These are phyloP conservation scores for Monoraphidium neglectum DNA, from an alignment of 139 green algal genomes.

Conservation along the genomic window DNA sequence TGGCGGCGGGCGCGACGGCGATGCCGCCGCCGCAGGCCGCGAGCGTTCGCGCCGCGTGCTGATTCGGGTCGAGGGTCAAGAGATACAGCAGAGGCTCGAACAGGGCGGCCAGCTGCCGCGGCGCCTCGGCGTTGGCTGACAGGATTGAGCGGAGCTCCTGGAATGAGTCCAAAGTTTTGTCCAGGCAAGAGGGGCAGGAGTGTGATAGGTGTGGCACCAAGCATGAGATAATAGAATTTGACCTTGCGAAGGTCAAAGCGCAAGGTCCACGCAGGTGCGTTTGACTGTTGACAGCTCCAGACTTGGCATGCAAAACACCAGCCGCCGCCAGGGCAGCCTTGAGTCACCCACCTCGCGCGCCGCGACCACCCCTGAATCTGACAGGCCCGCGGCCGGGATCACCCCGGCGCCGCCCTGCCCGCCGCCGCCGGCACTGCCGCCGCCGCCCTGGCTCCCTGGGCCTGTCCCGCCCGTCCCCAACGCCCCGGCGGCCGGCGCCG, in stretches of 20 bases:
- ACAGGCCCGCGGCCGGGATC: too few relatives aligned
- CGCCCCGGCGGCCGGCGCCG: background rate
- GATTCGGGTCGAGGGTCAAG: conserved; percentile 15
- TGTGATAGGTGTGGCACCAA: too few relatives aligned
- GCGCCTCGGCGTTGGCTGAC: conserved; percentile 45
- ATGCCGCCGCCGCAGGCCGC: too few relatives aligned
- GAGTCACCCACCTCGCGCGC: background rate
- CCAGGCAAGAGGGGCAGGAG: too few relatives aligned
- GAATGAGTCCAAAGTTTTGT: background rate
- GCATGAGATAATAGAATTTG: too few relatives aligned
- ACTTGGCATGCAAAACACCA: background rate
- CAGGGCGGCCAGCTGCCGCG: conserved; percentile 48
- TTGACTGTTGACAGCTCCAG: too few relatives aligned
- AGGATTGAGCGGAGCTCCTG: conserved; percentile 50
- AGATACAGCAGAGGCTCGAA: conserved; percentile 56
- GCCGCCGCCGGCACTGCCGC: background rate
- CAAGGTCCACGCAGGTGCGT: too few relatives aligned
- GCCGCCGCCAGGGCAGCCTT: background rate
- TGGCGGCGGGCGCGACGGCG: too few relatives aligned
- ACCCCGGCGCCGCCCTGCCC: too few relatives aligned
- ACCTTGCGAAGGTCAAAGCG: too few relatives aligned
- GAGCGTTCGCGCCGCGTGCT: conserved; percentile 16
- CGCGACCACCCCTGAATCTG: too few relatives aligned
- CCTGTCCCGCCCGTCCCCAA: background rate
- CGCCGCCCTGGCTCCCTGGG: background rate